Base-by-base conservation (phyloP, 1,139 yeast species). In the Pichia sp. region DNA sequence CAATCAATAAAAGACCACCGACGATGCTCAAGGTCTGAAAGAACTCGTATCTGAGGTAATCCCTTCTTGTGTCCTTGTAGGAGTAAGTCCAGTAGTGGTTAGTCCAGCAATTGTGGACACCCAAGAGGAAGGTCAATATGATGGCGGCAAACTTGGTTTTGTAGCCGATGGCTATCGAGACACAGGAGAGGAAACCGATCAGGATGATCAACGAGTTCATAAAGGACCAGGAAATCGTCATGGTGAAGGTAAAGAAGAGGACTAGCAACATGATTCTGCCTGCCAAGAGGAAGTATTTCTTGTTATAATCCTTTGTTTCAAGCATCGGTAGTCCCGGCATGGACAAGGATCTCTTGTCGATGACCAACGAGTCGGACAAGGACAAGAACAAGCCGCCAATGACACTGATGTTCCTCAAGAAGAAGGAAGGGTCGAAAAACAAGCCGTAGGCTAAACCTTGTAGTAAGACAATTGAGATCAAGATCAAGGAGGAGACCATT, bases 21-120 rank as follows among this genome's bases (percentile, higher is more conserved):
- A 93, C 93, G 70, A 93, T 93, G 57, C 96, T 87, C 67, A 93
- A 78, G 47, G 96, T 90, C 74, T 93, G 99, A 79, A 89, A 93
- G 71, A 89, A 90, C 70, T 90, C 98, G 71, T 92, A 93, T 70
- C 90, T 88, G 70, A 90, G 76, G 72, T 85, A 89, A 73, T 93
- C 99, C 67, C 97, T 84, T 72, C 86, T 82, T 36, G 95, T 83
- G 66, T 87, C 90, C 59, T 78, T 79, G 52, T 82, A 70, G 49
- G 80, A 79, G 68, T 82, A 85, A 55, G 81, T 75, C 99, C 99
- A 93, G 77, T 90, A 93, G 66, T 90, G 92, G 75, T 93, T 93
- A 60, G 86, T 82, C 51, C 86, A 73, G 56, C 90, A 71, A 72
- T 93, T 92, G 75, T 89, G 90, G 61, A 85, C 72, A 59, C 88